Conservation (phyloP, 2,329 filamentous ascomycete genomes). For the Tolypocladium tropicale region DNA sequence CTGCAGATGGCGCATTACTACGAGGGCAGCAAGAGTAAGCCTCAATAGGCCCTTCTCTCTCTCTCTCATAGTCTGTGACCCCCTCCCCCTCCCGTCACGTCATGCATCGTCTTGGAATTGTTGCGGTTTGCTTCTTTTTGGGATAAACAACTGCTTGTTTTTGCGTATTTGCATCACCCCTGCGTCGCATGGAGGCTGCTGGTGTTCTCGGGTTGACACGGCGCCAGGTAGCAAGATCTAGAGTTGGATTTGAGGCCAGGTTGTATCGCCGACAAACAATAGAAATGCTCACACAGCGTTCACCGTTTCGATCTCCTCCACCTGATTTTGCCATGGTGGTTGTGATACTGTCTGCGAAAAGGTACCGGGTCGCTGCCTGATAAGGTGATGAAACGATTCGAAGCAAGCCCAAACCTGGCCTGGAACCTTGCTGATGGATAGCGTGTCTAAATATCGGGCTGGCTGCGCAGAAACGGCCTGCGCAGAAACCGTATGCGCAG, state of each 20-base stretch:
- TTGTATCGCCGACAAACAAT: background rate
- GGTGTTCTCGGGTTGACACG: conserved; percentile 9
- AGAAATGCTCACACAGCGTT: background rate
- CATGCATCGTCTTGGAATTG: background rate
- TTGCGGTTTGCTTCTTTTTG: background rate
- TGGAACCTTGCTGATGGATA: background rate
- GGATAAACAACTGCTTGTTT: background rate
- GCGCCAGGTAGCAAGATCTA: conserved; percentile 19
- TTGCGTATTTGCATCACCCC: background rate
- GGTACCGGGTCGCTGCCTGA: background rate
- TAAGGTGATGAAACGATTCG: background rate
- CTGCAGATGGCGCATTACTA: conserved; percentile 98
- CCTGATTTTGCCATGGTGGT: background rate
- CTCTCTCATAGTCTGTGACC: too few relatives aligned
- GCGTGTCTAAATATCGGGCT: too few relatives aligned
- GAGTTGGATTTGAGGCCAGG: conserved; percentile 3
- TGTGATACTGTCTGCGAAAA: background rate
- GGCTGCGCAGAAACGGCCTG: too few relatives aligned
- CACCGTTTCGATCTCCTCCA: background rate
- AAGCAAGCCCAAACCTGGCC: background rate
- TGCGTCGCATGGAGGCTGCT: background rate
- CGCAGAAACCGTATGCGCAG: background rate
- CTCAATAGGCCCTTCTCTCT: conserved; percentile 12
- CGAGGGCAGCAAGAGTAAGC: conserved; percentile 44
- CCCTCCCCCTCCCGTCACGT: background rate